These are phyloP conservation scores for Sugiyamaella castrensis DNA, from an alignment of 1,139 yeast species.

Conservation along the genomic window DNA sequence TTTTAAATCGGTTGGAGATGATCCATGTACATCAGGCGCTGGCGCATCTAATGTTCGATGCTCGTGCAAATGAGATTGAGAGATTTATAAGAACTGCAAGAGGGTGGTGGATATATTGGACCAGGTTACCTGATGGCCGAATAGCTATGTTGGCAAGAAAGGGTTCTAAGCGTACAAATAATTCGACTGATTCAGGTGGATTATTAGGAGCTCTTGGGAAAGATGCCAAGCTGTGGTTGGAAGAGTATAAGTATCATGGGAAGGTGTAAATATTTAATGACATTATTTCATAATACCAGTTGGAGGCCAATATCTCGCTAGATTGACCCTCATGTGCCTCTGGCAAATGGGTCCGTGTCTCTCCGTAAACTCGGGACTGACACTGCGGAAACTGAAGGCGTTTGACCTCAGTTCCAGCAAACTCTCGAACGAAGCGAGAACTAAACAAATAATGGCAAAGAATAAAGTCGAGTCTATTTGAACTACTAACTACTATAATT, in stretches of 20 bases:
- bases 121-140: constrained; percentile 26
- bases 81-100: constrained; percentile 30
- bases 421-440: too few relatives aligned
- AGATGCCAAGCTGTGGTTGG: constrained; percentile 34
- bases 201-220: constrained; percentile 31
- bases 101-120: constrained; percentile 37
- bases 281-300: too few relatives aligned
- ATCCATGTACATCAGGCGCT: constrained; percentile 31
- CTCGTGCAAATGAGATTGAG: constrained; percentile 26
- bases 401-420: too few relatives aligned
- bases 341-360: too few relatives aligned
- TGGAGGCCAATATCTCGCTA: too few relatives aligned
- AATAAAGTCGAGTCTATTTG: too few relatives aligned
- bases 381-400: too few relatives aligned
- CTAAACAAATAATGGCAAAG: too few relatives aligned
- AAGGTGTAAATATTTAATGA: constrained; percentile 22
- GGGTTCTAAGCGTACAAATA: constrained; percentile 23
- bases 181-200: constrained; percentile 23
- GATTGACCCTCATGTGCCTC: too few relatives aligned
- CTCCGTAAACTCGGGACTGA: too few relatives aligned
- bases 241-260: constrained; percentile 30
- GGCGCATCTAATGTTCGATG: constrained; percentile 20
- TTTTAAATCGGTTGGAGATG: constrained; percentile 25
- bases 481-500: too few relatives aligned
- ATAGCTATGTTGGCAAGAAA: constrained; percentile 32